A percentile compares a stretch with the other conserved stretches of the same genome.
These are phyloP conservation scores for Vicia sativa DNA, from an alignment of 306 rosid species.

Conservation along the genomic window DNA sequence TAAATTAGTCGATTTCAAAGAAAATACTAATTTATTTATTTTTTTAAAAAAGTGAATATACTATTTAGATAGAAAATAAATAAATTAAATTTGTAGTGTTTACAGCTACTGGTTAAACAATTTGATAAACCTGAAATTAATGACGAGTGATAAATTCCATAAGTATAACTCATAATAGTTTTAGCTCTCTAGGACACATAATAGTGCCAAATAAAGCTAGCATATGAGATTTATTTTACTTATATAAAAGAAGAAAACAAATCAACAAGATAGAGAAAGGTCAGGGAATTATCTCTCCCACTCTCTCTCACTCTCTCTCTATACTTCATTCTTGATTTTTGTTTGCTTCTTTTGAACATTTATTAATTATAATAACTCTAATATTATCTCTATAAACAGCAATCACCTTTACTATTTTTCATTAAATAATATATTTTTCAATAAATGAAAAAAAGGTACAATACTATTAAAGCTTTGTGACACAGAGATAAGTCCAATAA, in stretches of 20 bases:
- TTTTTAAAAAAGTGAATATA: too few species aligned
- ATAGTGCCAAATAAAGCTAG: constrained; percentile 42
- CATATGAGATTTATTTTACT: constrained; percentile 38
- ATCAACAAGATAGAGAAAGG: constrained; percentile 44
- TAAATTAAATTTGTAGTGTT: too few species aligned
- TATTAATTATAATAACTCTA: constrained; percentile 31
- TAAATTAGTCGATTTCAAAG: too few species aligned
- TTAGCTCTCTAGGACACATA: constrained; percentile 37
- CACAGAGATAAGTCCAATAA: constrained; percentile 55
- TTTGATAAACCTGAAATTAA: too few species aligned
- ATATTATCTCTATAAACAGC: constrained; percentile 30
- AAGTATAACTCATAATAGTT: too few species aligned
- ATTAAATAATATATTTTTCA: background rate
- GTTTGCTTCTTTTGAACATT: constrained; percentile 42
- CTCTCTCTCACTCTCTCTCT: constrained; percentile 38
- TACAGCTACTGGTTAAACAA: too few species aligned
- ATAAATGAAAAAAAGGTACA: constrained; percentile 11
- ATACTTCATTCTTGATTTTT: constrained; percentile 43
- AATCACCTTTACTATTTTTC: constrained; percentile 18
- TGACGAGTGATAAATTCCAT: too few species aligned
- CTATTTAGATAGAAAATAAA: too few species aligned
- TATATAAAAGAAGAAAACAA: constrained; percentile 53
- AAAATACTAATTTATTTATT: too few species aligned
- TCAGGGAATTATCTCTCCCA: constrained; percentile 44
- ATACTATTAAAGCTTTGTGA: constrained; percentile 14